A percentile compares a stretch with the other conserved stretches of the same genome.
phyloP scores from a whole-genome alignment of 2,329 filamentous ascomycete species.

The Orbilia brochopaga region DNA sequence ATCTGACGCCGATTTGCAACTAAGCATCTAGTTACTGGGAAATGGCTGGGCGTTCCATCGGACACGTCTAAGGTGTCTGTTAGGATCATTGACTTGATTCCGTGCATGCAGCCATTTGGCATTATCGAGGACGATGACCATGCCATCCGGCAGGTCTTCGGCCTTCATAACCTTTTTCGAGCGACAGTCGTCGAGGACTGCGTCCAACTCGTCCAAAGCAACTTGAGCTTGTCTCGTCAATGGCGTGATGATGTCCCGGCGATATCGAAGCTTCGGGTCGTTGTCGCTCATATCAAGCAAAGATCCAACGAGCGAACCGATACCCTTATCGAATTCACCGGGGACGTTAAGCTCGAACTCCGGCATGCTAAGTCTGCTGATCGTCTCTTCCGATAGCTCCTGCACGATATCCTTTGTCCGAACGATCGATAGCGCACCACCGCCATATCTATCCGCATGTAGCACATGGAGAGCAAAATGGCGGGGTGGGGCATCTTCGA shows the following conservation, averaged over 20 bases:
- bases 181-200: constrained; percentile 50
- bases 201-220: constrained; percentile 56
- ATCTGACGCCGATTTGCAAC: not conserved
- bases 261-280: constrained; percentile 54
- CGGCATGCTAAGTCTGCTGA: constrained; percentile 48
- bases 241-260: constrained; percentile 56
- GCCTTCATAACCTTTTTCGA: constrained; percentile 54
- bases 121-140: constrained; percentile 58
- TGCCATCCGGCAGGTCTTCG: constrained; percentile 54
- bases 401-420: constrained; percentile 49
- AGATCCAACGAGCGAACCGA: constrained; percentile 52
- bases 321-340: constrained; percentile 56
- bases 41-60: constrained; percentile 56
- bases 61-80: constrained; percentile 57
- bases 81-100: constrained; percentile 57
- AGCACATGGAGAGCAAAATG: constrained; percentile 56
- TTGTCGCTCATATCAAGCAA: constrained; percentile 51
- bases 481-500: constrained; percentile 53
- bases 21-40: not conserved
- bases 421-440: constrained; percentile 54
- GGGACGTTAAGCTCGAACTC: constrained; percentile 55
- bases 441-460: constrained; percentile 53
- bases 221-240: constrained; percentile 53
- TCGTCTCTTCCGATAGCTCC: constrained; percentile 38
- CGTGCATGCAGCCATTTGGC: constrained; percentile 58